These are phyloP conservation scores for Daedaleopsis sinensis DNA, from an alignment of 768 basidiomycete genomes.

Conservation along the genomic window DNA sequence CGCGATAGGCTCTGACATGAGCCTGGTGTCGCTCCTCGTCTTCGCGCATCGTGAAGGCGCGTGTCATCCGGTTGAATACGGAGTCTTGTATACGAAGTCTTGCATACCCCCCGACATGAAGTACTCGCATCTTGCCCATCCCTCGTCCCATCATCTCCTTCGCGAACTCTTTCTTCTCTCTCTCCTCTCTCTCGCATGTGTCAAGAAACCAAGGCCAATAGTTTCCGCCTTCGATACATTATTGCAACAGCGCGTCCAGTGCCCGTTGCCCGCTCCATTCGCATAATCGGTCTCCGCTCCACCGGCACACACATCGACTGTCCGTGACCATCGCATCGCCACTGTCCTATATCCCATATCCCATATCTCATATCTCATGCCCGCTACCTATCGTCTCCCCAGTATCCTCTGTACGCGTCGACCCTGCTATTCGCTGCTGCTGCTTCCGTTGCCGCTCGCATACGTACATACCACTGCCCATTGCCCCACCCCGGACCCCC, in stretches of 20 bases:
- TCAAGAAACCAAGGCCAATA: slow-evolving; percentile 23
- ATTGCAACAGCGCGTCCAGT: not conserved
- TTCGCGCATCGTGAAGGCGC: not conserved
- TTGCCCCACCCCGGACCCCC: not conserved
- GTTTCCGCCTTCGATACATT: slow-evolving; percentile 19
- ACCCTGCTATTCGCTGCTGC: slow-evolving; percentile 15
- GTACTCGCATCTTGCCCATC: no score
- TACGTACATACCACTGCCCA: slow-evolving; percentile 15
- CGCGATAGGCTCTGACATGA: not conserved
- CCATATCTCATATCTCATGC: not conserved
- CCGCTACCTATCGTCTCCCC: not conserved
- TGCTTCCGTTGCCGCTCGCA: slow-evolving; percentile 3
- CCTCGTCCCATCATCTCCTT: not conserved
- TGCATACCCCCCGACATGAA: not conserved
- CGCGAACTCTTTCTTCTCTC: no score
- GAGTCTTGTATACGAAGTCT: slow-evolving; percentile 5
- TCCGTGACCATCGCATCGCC: slow-evolving; percentile 2
- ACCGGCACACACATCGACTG: not conserved
- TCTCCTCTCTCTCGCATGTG: slow-evolving; percentile 1
- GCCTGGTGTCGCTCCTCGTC: no score
- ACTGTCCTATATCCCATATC: not conserved
- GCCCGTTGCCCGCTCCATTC: not conserved
- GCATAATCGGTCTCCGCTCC: not conserved
- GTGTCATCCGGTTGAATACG: not conserved
- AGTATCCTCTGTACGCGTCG: slow-evolving; percentile 7